Evolutionary conservation across 179 eudicot species (phyloP).

Genomic region (Beta lomatogona): DNA sequence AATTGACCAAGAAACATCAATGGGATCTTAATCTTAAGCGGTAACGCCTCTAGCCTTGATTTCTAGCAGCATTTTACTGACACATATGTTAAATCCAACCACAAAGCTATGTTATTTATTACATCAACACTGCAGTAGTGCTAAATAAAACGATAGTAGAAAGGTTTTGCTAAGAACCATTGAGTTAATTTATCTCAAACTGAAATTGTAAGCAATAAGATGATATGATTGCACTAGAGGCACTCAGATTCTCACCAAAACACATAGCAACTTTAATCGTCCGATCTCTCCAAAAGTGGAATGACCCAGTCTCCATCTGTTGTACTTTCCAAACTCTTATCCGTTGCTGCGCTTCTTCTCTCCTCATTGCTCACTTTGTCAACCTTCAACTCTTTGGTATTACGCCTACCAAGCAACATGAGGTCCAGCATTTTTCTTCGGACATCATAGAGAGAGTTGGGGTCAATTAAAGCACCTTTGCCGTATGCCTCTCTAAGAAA

Average conservation of each 20-base stretch:
- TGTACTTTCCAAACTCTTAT: conserved; percentile 25
- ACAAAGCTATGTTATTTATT: neutral
- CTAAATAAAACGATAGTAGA: neutral
- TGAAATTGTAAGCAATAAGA: neutral
- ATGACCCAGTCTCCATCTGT: conserved; percentile 61
- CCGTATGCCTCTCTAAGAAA: conserved; percentile 70
- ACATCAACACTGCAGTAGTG: conserved; percentile 5
- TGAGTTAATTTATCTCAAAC: neutral
- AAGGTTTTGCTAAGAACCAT: conserved; percentile 2
- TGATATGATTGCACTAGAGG: conserved; percentile 3
- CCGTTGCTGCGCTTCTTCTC: conserved; percentile 5
- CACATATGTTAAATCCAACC: neutral
- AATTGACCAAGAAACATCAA: conserved; percentile 3
- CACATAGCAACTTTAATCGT: conserved; percentile 21
- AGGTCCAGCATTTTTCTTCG: conserved; percentile 76
- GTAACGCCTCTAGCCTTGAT: neutral
- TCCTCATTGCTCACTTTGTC: conserved; percentile 29
- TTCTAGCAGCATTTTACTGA: neutral
- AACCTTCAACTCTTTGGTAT: conserved; percentile 50
- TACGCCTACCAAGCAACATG: conserved; percentile 49
- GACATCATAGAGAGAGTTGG: conserved; percentile 43
- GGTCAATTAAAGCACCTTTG: conserved; percentile 51
- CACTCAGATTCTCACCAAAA: conserved; percentile 19
- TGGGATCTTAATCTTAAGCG: neutral
- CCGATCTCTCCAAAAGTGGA: conserved; percentile 41